Base-by-base conservation (phyloP, 306 rosid genomes). In the Malus fusca region DNA sequence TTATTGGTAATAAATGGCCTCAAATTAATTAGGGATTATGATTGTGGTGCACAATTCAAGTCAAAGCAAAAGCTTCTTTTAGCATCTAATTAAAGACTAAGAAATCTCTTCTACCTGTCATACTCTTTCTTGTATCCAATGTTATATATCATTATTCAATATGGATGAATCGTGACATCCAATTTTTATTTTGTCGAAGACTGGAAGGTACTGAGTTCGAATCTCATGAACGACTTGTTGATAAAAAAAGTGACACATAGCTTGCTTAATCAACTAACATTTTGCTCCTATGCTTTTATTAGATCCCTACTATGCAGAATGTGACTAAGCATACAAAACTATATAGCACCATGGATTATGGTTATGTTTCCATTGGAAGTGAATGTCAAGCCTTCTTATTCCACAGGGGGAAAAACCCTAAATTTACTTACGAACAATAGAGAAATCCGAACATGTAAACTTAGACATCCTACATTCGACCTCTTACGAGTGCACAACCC, bases 51-150 rank as follows among this genome's bases (percentile, higher is more conserved):
- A 85, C 72, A 78, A 42, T 83, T 82, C 83, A 79, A 85, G 82
- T 85, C 84, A 84, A 83, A 87, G 80, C 85, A 82, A 87, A 78
- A 75, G 69, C 75, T 73, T 75, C 84, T 84, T 87, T 84, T 82
- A 73, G 84, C 82, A 85, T 80, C 70, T 79, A n/a, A 52, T 76
- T 78, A 84, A 82, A 83, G 76, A 37, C 78, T 4, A 79, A 87
- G 81, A 81, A 42, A 53, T 81, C 66, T 73, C 77, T 82, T 76
- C 75, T 78, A 82, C 80, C 83, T 40, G 77, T 79, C 85, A 86
- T 80, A 69, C 79, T 80, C 74, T 79, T 77, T 69, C 75, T 75
- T 43, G n/a, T 30, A 11, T 64, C 75, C 82, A 75, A 64, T 40
- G 55, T 37, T 37, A 37, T 37, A 37, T 7, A 37, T 37, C 10